Percentiles rank a stretch among this genome's conserved stretches.
Conservation (phyloP, 192 early-diverging fungal genomes). For the Linnemannia schmuckeri region DNA sequence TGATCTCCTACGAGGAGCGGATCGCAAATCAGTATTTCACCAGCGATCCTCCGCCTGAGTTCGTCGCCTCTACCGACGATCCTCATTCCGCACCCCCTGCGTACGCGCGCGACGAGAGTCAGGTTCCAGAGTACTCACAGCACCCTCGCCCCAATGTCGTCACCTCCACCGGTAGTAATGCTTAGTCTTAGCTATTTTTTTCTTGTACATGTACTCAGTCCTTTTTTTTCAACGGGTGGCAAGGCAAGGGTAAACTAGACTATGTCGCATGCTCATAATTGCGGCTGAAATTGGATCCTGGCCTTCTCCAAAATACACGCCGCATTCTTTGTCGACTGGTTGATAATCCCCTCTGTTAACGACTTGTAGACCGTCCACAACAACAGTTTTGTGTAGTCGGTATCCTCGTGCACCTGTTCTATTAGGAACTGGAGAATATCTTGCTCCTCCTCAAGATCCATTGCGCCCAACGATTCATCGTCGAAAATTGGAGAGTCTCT, state of each 20-base stretch:
- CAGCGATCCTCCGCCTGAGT: background rate
- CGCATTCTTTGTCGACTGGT: slow-evolving; percentile 17
- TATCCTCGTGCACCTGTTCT: slow-evolving; percentile 5
- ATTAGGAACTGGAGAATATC: slow-evolving; percentile 10
- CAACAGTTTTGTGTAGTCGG: slow-evolving; percentile 7
- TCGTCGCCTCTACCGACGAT: background rate
- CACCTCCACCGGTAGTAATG: background rate
- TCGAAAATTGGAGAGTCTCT: slow-evolving; percentile 9
- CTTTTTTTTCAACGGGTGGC: too few relatives aligned
- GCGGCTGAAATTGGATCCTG: slow-evolving; percentile 4
- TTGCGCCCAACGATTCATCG: slow-evolving; percentile 5
- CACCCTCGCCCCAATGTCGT: background rate
- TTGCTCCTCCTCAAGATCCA: slow-evolving; percentile 15
- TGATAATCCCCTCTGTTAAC: background rate
- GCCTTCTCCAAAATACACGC: slow-evolving; percentile 12
- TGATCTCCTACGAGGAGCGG: background rate
- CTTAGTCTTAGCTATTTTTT: too few relatives aligned
- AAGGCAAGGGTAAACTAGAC: too few relatives aligned
- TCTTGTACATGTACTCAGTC: too few relatives aligned
- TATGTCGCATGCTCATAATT: background rate
- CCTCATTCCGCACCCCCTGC: background rate
- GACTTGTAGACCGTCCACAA: slow-evolving; percentile 13
- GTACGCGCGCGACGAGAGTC: background rate
- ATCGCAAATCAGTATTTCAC: background rate
- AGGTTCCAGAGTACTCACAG: background rate